phyloP scores from a whole-genome alignment of 2,329 filamentous ascomycete species.

The Escovopsis sp. region DNA sequence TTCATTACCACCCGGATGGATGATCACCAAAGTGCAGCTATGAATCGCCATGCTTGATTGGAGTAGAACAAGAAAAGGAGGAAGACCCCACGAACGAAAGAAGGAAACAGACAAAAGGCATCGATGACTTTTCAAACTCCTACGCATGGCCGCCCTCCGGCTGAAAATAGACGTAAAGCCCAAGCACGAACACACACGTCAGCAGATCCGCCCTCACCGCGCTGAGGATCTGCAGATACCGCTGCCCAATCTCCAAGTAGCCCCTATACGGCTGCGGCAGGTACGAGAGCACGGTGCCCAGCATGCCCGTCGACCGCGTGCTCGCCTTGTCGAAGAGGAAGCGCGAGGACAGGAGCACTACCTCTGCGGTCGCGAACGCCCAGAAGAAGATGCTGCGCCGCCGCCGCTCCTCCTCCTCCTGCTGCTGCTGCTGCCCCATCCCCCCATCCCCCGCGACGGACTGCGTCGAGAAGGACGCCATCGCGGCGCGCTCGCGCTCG shows the following conservation, averaged over 20 bases:
- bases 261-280: conserved; percentile 49
- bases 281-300: conserved; percentile 49
- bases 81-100: no score
- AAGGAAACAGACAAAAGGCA: no score
- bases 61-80: no score
- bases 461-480: conserved; percentile 13
- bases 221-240: conserved; percentile 57
- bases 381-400: conserved; percentile 46
- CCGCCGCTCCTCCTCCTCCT: conserved; percentile 17
- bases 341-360: conserved; percentile 54
- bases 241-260: conserved; percentile 44
- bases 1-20: no score
- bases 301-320: conserved; percentile 42
- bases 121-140: background rate
- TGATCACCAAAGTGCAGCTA: no score
- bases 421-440: no score
- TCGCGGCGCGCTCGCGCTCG: conserved; percentile 35
- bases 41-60: no score
- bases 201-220: conserved; percentile 62
- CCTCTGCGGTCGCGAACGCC: conserved; percentile 66
- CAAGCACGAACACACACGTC: conserved; percentile 63
- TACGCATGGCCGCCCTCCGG: conserved; percentile 19
- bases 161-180: conserved; percentile 29
- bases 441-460: no score
- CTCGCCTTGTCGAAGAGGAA: conserved; percentile 53